phyloP scores from a whole-genome alignment of 116 monocot genomes.

The Cymodocea nodosa region DNA sequence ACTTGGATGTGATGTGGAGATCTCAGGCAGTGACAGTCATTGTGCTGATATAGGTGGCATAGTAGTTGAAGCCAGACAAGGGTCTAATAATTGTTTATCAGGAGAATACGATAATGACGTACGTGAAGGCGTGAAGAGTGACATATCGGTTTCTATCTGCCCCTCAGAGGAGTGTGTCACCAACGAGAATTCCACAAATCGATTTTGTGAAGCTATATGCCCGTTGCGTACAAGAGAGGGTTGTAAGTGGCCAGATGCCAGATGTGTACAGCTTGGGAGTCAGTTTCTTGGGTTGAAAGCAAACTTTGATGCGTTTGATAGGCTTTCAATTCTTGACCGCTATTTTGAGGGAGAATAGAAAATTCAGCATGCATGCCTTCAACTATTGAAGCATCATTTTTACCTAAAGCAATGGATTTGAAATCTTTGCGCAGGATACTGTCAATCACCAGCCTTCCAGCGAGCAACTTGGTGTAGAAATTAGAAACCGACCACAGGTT shows the following conservation, averaged over 20 bases:
- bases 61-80: slow-evolving; percentile 11
- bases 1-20: slow-evolving; percentile 71
- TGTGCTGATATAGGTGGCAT: slow-evolving; percentile 10
- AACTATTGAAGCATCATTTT: no score
- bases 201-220: slow-evolving; percentile 58
- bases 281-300: slow-evolving; percentile 89
- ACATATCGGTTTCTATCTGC: slow-evolving; percentile 55
- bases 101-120: slow-evolving; percentile 13
- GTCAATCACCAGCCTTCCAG: no score
- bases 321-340: slow-evolving; percentile 60
- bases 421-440: no score
- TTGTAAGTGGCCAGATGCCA: slow-evolving; percentile 85
- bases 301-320: slow-evolving; percentile 87
- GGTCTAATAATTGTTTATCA: slow-evolving; percentile 6
- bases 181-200: slow-evolving; percentile 17
- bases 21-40: slow-evolving; percentile 30
- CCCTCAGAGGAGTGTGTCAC: slow-evolving; percentile 40
- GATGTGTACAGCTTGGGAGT: slow-evolving; percentile 68
- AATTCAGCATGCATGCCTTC: neutral
- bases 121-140: slow-evolving; percentile 17
- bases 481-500: no score
- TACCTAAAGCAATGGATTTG: no score
- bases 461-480: no score
- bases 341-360: slow-evolving; percentile 49
- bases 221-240: slow-evolving; percentile 71